Evolutionary conservation across 345 rosid genomes (phyloP).

Genomic region (Geranium rotundifolium): DNA sequence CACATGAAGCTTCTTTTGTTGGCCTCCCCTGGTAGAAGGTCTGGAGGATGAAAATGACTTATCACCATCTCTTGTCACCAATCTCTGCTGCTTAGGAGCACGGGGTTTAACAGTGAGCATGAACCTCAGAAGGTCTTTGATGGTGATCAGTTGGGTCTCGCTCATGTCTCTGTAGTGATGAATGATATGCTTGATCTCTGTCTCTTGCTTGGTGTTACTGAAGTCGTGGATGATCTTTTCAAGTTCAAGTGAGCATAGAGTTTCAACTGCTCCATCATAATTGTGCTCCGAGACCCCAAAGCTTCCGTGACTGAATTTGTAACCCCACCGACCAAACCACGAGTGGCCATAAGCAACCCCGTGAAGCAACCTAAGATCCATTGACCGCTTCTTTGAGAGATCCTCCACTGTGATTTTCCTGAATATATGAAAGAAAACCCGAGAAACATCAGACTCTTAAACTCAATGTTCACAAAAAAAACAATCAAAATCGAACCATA

Average conservation of each 20-base stretch:
- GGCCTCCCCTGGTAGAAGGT: slow-evolving; percentile 7
- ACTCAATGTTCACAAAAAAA: too few relatives aligned
- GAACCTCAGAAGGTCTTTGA: slow-evolving; percentile 60
- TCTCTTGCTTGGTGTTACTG: slow-evolving; percentile 12
- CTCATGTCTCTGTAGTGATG: slow-evolving; percentile 45
- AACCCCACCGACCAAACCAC: slow-evolving; percentile 93
- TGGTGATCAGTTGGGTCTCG: slow-evolving; percentile 45
- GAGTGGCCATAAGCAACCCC: slow-evolving; percentile 84
- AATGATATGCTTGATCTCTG: slow-evolving; percentile 37
- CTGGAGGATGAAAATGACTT: slow-evolving; percentile 12
- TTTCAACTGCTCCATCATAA: slow-evolving; percentile 50
- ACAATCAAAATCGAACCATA: too few relatives aligned
- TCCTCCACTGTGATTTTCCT: slow-evolving; percentile 74
- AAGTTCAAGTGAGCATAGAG: slow-evolving; percentile 48
- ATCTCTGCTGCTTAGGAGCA: slow-evolving; percentile 25
- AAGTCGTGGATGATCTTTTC: slow-evolving; percentile 39
- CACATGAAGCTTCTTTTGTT: slow-evolving; percentile 17
- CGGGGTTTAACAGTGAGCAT: slow-evolving; percentile 53
- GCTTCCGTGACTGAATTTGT: slow-evolving; percentile 61
- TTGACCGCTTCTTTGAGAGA: slow-evolving; percentile 45
- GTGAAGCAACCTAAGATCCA: slow-evolving; percentile 66
- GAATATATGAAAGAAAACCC: slow-evolving; percentile 2
- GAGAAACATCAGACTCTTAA: too few relatives aligned
- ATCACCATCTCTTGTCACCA: not conserved
- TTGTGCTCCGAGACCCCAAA: slow-evolving; percentile 57